A percentile compares a stretch with the other conserved stretches of the same genome.
These are phyloP conservation scores for Colletotrichum liaoningense DNA, from an alignment of 2,329 filamentous ascomycete genomes.

Conservation along the genomic window DNA sequence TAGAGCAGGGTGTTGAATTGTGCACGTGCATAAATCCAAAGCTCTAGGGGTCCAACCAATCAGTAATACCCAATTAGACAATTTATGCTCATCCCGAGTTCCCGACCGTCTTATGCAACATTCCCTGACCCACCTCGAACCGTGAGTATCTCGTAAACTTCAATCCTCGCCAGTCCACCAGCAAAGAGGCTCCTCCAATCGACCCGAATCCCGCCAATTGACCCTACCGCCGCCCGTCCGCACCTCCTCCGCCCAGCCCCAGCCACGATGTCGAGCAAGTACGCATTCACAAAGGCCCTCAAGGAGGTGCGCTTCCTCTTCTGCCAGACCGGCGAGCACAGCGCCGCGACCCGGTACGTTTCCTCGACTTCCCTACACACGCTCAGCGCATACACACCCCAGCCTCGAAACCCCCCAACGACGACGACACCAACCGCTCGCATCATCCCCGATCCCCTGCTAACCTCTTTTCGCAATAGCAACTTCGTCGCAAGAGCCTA, in stretches of 20 bases:
- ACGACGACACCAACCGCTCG: background rate
- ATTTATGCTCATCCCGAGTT: background rate
- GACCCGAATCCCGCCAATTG: conserved; percentile 28
- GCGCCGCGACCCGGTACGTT: conserved; percentile 85
- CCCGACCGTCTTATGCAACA: conserved; percentile 3
- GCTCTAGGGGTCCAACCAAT: background rate
- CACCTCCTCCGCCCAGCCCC: conserved; percentile 22
- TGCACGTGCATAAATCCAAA: conserved; percentile 2
- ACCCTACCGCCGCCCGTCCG: background rate
- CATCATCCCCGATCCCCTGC: conserved; percentile 2
- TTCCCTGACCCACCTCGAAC: background rate
- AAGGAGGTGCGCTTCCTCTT: conserved; percentile 98
- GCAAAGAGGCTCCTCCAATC: conserved; percentile 38
- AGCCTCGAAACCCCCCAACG: background rate
- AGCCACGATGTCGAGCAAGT: conserved; percentile 84
- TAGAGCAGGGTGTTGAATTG: background rate
- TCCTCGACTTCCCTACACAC: background rate
- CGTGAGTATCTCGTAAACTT: conserved; percentile 28
- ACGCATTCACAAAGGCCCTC: conserved; percentile 87
- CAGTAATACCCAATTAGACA: background rate
- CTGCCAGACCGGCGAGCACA: conserved; percentile 93
- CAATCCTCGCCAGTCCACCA: conserved; percentile 27
- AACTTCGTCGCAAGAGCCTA: conserved; percentile 92
- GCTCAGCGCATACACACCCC: too few relatives aligned
- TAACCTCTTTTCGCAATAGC: conserved; percentile 58